Percentiles rank a stretch among this genome's conserved stretches.
These are phyloP conservation scores for Ascochyta koolunga DNA, from an alignment of 2,329 filamentous ascomycete genomes.

Conservation along the genomic window DNA sequence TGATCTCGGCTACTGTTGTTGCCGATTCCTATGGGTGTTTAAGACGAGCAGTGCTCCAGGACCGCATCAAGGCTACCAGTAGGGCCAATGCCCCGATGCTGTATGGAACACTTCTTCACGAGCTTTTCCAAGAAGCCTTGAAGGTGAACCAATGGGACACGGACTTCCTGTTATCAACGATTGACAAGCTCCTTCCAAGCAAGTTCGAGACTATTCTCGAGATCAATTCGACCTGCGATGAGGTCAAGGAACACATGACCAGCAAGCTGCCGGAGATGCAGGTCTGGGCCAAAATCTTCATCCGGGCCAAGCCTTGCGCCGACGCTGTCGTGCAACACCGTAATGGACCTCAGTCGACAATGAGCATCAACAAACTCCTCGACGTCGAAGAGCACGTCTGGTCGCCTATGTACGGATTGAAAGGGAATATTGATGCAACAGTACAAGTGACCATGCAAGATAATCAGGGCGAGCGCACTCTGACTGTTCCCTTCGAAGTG, in stretches of 20 bases:
- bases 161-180: conserved; percentile 68
- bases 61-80: conserved; percentile 89
- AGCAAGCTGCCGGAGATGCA: conserved; percentile 83
- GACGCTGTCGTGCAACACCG: conserved; percentile 80
- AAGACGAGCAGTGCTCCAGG: conserved; percentile 89
- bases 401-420: conserved; percentile 96
- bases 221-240: conserved; percentile 74
- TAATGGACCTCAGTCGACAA: conserved; percentile 74
- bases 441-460: conserved; percentile 85
- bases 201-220: conserved; percentile 91
- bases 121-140: conserved; percentile 91
- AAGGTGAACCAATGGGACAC: conserved; percentile 81
- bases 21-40: conserved; percentile 95
- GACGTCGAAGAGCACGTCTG: conserved; percentile 98
- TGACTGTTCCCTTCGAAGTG: conserved; percentile 92
- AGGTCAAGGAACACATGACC: conserved; percentile 78
- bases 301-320: conserved; percentile 71
- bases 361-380: conserved; percentile 91
- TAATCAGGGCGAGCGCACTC: conserved; percentile 65
- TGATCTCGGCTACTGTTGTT: conserved; percentile 92
- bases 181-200: conserved; percentile 71
- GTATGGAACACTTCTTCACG: conserved; percentile 92
- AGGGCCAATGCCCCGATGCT: conserved; percentile 80
- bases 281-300: conserved; percentile 82
- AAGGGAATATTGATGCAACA: conserved; percentile 97